Evolutionary conservation across 2,329 filamentous ascomycete genomes (phyloP).

Genomic region (Xylariaceae sp.): DNA sequence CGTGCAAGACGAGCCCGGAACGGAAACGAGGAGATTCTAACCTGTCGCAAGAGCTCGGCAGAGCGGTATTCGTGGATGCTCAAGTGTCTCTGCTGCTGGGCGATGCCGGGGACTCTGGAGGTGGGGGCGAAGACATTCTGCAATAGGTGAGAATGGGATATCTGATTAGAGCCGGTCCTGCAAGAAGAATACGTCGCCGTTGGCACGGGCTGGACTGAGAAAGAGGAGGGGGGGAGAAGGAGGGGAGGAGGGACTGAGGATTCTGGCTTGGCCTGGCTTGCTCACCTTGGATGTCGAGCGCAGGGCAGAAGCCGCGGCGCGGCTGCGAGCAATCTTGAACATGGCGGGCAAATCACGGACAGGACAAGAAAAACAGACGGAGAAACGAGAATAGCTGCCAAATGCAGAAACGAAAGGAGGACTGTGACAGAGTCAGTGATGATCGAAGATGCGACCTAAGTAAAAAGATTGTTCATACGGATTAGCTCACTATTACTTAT

Average conservation of each 20-base stretch:
- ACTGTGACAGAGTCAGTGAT: conserved; percentile 6
- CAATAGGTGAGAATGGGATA: neutral
- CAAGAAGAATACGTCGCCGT: neutral
- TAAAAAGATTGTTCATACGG: neutral
- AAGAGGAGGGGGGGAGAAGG: neutral
- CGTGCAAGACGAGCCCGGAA: conserved; percentile 15
- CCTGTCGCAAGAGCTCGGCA: conserved; percentile 77
- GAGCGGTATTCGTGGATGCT: conserved; percentile 99
- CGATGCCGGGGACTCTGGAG: conserved; percentile 57
- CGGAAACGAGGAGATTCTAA: conserved; percentile 35
- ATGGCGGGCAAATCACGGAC: conserved; percentile 46
- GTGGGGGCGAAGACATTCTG: conserved; percentile 41
- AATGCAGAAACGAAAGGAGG: conserved; percentile 2
- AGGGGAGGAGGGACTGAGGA: neutral
- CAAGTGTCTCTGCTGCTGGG: conserved; percentile 79
- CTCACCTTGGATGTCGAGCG: conserved; percentile 66
- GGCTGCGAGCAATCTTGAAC: conserved; percentile 82
- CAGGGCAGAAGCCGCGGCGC: conserved; percentile 74
- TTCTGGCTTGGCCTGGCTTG: neutral
- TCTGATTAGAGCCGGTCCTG: conserved; percentile 5
- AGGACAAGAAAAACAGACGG: conserved; percentile 3
- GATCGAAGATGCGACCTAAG: neutral
- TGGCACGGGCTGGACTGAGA: neutral
- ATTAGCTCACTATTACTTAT: neutral
- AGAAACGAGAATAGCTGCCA: neutral